phyloP scores from a whole-genome alignment of 1,139 yeast species.

The Hansenula lynferdii region DNA sequence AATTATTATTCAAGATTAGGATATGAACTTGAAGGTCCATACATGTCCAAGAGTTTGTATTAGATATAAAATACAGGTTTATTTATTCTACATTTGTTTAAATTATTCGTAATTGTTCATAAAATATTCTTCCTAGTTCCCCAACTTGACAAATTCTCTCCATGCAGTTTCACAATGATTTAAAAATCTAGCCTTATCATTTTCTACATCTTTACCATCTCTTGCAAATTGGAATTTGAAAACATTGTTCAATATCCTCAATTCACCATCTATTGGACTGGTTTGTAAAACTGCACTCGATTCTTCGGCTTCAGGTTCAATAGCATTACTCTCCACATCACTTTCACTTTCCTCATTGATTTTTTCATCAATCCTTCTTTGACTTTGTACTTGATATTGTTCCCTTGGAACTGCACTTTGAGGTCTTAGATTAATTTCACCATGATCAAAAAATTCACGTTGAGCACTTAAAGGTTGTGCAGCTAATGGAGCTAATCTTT shows the following conservation, averaged over 20 bases:
- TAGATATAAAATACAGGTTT: no score
- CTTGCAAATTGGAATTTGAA: slow-evolving; percentile 21
- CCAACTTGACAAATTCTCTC: slow-evolving; percentile 36
- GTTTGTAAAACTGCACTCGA: slow-evolving; percentile 6
- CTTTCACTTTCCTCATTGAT: slow-evolving; percentile 22
- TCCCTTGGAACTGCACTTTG: slow-evolving; percentile 1
- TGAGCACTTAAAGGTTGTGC: slow-evolving; percentile 57
- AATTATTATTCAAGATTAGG: slow-evolving; percentile 92
- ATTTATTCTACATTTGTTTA: no score
- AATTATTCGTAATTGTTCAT: no score
- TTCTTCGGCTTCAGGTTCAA: slow-evolving; percentile 28
- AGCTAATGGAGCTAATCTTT: slow-evolving; percentile 44
- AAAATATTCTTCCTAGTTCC: background rate
- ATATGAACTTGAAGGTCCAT: slow-evolving; percentile 91
- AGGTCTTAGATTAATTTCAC: slow-evolving; percentile 9
- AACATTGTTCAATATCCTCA: slow-evolving; percentile 15
- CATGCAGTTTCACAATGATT: slow-evolving; percentile 51
- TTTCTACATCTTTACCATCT: slow-evolving; percentile 13
- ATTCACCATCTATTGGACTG: slow-evolving; percentile 14
- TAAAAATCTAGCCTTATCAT: slow-evolving; percentile 42
- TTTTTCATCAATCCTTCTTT: slow-evolving; percentile 8
- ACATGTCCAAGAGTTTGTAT: slow-evolving; percentile 65
- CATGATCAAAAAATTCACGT: slow-evolving; percentile 35
- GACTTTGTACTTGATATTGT: background rate
- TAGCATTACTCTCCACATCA: slow-evolving; percentile 26